A percentile compares a stretch with the other conserved stretches of the same genome.
These are phyloP conservation scores for Paraurostyla sp. DNA, from an alignment of 73 alveolate genomes.

Conservation along the genomic window DNA sequence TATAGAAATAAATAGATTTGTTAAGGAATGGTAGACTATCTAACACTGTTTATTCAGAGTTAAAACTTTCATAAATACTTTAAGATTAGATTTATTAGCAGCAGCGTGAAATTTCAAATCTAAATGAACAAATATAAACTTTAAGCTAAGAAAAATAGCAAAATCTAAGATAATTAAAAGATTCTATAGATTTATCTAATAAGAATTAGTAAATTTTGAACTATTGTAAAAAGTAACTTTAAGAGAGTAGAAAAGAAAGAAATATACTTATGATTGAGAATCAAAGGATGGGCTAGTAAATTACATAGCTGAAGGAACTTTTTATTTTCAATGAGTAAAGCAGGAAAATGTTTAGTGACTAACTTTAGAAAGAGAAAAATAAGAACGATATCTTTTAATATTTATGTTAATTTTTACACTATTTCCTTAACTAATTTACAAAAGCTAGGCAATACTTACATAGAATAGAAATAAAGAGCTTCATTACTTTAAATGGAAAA, in stretches of 20 bases:
- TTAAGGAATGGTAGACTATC: neutral
- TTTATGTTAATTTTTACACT: no score
- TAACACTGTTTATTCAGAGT: conserved; percentile 24
- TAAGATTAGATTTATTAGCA: neutral
- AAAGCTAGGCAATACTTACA: conserved; percentile 35
- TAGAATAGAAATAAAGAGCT: conserved; percentile 37
- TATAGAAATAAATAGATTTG: neutral
- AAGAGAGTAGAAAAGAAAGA: neutral
- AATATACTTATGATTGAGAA: neutral
- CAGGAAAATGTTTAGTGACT: conserved; percentile 1
- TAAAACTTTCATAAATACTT: conserved; percentile 22
- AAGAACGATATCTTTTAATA: no score
- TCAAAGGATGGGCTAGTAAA: neutral
- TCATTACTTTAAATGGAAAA: conserved; percentile 59
- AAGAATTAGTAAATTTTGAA: neutral
- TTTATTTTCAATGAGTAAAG: conserved; percentile 12
- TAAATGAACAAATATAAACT: neutral
- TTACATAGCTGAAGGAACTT: neutral
- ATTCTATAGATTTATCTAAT: neutral
- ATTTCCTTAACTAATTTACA: no score
- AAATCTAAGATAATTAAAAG: neutral
- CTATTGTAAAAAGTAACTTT: neutral
- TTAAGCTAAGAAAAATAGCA: neutral
- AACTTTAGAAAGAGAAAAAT: conserved; percentile 55
- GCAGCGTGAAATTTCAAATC: neutral